Base-by-base conservation (phyloP, 345 rosid species). In the Acer campestre region DNA sequence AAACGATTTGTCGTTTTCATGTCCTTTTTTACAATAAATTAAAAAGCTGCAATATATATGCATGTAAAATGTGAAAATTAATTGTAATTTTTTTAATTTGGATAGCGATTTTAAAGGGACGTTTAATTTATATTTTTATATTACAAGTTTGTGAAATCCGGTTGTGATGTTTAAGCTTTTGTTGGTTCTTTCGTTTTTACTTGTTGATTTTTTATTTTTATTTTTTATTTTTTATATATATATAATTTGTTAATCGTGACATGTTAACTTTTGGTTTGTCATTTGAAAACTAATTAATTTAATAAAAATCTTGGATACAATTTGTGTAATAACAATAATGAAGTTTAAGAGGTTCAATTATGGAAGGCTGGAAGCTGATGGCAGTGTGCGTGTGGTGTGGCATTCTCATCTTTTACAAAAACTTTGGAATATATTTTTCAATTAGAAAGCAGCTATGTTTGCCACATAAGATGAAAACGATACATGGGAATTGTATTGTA, bases 101-200 rank as follows among this genome's bases (percentile, higher is more conserved):
- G 82, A 76, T 58, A 22, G 73, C 42, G 62, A 64, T 64, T 55
- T 25, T 16, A 70, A 70, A 70, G 73, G 58, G 83, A 71, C 77
- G 68, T 67, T 53, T 20, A 46, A 6, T 2, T 18, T 58, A 2
- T 49, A 22, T 8, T 7, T 4, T n/a, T 42, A 42, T 35, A 35
- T 35, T 35, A 6, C 25, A 59, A 22, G 38, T 69, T 23, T 48
- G 48, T 4, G 62, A 61, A 53, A 55, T 29, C 63, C 63, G 74
- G 23, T 42, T 18, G 11, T 22, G 75, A 23, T 59, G 64, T 3
- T 14, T 53, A 58, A 38, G 40, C 23, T 59, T 73, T 61, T 73
- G 67, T 40, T 73, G 38, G 20, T 40, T 73, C 75, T 42, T 73
- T 42, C 29, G 75, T 73, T 73, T 72, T 20, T 72, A 35, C 22